Conservation (phyloP, 331 rosid species). For the Quercus lobata region DNA sequence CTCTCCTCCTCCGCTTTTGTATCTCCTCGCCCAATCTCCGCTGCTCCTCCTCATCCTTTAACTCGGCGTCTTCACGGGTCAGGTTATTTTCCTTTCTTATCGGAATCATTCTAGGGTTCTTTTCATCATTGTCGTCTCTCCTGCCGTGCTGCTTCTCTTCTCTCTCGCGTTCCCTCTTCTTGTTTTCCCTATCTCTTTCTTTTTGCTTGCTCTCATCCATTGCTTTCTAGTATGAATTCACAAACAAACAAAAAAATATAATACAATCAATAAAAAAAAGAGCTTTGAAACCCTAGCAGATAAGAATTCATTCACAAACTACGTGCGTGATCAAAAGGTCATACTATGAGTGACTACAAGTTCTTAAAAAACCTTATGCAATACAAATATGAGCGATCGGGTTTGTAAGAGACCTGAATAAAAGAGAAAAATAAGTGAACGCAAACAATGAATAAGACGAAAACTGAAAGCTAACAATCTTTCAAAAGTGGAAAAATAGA, state of each 20-base stretch:
- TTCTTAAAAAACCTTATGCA: not conserved
- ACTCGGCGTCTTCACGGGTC: conserved; percentile 54
- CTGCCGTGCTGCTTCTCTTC: conserved; percentile 49
- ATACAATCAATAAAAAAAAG: not conserved
- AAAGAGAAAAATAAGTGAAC: not conserved
- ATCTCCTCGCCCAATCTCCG: conserved; percentile 80
- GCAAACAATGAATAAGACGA: not conserved
- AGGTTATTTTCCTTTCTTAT: conserved; percentile 33
- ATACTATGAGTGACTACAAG: not conserved
- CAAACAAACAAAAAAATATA: not conserved
- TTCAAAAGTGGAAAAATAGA: not conserved
- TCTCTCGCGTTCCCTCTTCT: conserved; percentile 10
- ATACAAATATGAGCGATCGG: not conserved
- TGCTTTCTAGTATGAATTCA: not conserved
- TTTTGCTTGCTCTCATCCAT: conserved; percentile 41
- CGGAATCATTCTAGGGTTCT: conserved; percentile 47
- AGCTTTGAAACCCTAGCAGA: not conserved
- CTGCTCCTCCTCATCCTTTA: conserved; percentile 59
- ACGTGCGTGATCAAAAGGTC: too few species aligned
- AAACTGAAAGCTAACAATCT: not conserved
- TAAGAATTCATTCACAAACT: too few species aligned
- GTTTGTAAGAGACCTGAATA: not conserved
- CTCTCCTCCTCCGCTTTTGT: conserved; percentile 92
- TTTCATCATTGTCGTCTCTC: conserved; percentile 58
- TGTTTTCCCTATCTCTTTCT: conserved; percentile 13